Conservation (phyloP, 164 flowering plant species). For the Amborella trichopoda region DNA sequence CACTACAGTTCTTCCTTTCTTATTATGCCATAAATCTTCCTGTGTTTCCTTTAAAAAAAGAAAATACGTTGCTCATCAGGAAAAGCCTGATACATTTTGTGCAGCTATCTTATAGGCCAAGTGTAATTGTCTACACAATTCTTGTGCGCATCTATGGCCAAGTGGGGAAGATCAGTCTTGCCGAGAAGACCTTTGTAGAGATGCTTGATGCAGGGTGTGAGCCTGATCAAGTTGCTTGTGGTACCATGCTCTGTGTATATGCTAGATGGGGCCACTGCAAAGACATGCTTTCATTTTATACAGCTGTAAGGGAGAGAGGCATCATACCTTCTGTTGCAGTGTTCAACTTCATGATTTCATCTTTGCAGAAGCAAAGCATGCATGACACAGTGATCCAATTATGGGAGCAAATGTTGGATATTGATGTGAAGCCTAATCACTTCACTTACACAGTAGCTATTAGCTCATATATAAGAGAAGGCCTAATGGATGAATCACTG, state of each 20-base stretch:
- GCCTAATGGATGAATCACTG: conserved; percentile 50
- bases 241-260: conserved; percentile 90
- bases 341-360: conserved; percentile 88
- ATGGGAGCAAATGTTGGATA: conserved; percentile 55
- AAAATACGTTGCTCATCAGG: no score
- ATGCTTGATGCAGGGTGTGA: conserved; percentile 97
- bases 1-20: no score
- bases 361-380: conserved; percentile 77
- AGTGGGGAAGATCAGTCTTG: conserved; percentile 82
- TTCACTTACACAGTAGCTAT: conserved; percentile 76
- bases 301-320: conserved; percentile 60
- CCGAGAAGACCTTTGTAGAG: conserved; percentile 85
- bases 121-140: conserved; percentile 74
- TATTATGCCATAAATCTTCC: no score
- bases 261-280: conserved; percentile 94
- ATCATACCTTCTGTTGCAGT: conserved; percentile 50
- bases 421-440: conserved; percentile 42
- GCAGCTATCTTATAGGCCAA: conserved; percentile 81
- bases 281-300: conserved; percentile 77
- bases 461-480: conserved; percentile 54
- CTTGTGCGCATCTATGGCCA: conserved; percentile 77
- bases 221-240: conserved; percentile 96
- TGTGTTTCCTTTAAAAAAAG: no score
- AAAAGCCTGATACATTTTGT: no score
- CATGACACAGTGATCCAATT: conserved; percentile 50